Conservation (phyloP, 2,329 filamentous ascomycete species). For the Coniochaeta sp. region DNA sequence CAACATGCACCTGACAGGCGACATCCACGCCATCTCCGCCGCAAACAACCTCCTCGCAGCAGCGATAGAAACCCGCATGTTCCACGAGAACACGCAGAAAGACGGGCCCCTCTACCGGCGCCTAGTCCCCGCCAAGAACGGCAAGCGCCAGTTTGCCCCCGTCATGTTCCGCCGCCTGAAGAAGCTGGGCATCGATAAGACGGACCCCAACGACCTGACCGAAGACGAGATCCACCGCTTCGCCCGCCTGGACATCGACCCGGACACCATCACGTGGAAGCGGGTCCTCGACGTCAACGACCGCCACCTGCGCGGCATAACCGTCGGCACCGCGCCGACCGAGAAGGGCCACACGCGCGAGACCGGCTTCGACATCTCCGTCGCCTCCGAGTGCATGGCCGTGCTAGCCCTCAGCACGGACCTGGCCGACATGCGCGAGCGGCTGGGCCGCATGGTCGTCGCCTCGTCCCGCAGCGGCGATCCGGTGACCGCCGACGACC, state of each 20-base stretch:
- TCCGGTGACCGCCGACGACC: slow-evolving; percentile 90
- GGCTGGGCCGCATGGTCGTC: slow-evolving; percentile 91
- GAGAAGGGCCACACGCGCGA: slow-evolving; percentile 84
- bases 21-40: slow-evolving; percentile 94
- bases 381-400: slow-evolving; percentile 97
- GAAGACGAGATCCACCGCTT: slow-evolving; percentile 83
- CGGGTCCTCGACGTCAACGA: slow-evolving; percentile 97
- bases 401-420: slow-evolving; percentile 90
- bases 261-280: slow-evolving; percentile 94
- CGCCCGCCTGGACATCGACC: slow-evolving; percentile 92
- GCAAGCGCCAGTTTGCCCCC: slow-evolving; percentile 73
- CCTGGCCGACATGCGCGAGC: slow-evolving; percentile 82
- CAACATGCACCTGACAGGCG: slow-evolving; percentile 93
- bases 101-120: slow-evolving; percentile 81
- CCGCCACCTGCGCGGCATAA: slow-evolving; percentile 82
- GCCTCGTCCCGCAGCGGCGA: slow-evolving; percentile 80
- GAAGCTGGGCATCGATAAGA: slow-evolving; percentile 95
- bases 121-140: slow-evolving; percentile 83
- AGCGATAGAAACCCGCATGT: slow-evolving; percentile 95
- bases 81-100: slow-evolving; percentile 94
- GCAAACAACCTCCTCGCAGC: slow-evolving; percentile 96
- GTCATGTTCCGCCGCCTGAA: slow-evolving; percentile 90
- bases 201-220: slow-evolving; percentile 82
- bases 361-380: slow-evolving; percentile 96
- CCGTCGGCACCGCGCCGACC: slow-evolving; percentile 78